phyloP scores from a whole-genome alignment of 2,329 filamentous ascomycete genomes.

The Ophiostoma perfectum region DNA sequence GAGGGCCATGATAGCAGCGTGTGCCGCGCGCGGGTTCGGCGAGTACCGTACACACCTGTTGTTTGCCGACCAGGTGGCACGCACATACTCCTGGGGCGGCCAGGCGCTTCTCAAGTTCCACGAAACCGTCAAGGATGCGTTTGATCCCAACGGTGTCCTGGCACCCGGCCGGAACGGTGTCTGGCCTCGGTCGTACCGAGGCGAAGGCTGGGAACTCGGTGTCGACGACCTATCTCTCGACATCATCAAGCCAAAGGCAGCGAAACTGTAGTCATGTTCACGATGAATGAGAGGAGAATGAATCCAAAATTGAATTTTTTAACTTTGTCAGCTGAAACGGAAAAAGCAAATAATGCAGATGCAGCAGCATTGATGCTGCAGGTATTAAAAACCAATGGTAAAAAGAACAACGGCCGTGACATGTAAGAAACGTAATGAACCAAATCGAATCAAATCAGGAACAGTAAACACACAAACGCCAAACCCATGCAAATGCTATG shows the following conservation, averaged over 20 bases:
- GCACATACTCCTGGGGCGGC: conserved; percentile 38
- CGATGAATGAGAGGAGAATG: background rate
- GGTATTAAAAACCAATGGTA: conserved; percentile 4
- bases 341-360: conserved; percentile 10
- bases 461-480: conserved; percentile 1
- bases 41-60: conserved; percentile 40
- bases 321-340: background rate
- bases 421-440: background rate
- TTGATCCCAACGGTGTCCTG: conserved; percentile 42
- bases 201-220: conserved; percentile 25
- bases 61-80: conserved; percentile 38
- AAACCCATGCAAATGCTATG: conserved; percentile 6
- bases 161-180: conserved; percentile 44
- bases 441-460: background rate
- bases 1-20: conserved; percentile 33
- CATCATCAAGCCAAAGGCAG: conserved; percentile 19
- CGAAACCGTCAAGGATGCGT: conserved; percentile 36
- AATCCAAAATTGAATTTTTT: background rate
- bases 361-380: conserved; percentile 12
- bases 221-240: conserved; percentile 22
- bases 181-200: conserved; percentile 34
- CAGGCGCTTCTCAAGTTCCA: conserved; percentile 36
- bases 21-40: conserved; percentile 35
- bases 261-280: background rate
- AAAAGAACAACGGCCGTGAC: background rate